Evolutionary conservation across 768 basidiomycete genomes (phyloP).

Genomic region (Mycena leptocephala): DNA sequence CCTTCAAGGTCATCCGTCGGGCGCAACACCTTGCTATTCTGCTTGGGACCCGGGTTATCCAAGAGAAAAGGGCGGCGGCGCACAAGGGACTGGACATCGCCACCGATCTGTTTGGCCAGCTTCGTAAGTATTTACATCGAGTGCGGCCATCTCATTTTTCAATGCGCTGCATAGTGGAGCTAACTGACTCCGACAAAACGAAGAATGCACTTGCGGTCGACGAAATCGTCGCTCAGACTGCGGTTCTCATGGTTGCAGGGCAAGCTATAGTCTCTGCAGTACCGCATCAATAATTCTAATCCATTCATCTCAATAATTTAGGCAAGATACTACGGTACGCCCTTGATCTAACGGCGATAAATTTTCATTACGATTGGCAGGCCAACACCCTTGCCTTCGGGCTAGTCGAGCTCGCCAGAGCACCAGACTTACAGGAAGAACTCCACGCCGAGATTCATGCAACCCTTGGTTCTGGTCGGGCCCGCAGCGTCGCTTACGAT

Average conservation of each 20-base stretch:
- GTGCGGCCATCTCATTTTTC: too few species aligned
- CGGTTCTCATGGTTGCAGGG: slow-evolving; percentile 15
- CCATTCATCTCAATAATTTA: too few species aligned
- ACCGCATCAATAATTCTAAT: too few species aligned
- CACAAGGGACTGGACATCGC: too few species aligned
- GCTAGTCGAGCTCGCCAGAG: slow-evolving; percentile 16
- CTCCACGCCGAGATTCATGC: slow-evolving; percentile 18
- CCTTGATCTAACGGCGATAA: background rate
- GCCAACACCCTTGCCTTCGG: slow-evolving; percentile 17
- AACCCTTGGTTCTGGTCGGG: background rate
- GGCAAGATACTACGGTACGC: slow-evolving; percentile 20
- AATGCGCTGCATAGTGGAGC: too few species aligned
- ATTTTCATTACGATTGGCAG: background rate
- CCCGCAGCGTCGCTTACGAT: background rate
- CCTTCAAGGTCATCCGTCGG: too few species aligned
- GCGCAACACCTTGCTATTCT: too few species aligned
- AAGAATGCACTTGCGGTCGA: background rate
- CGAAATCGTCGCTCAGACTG: background rate
- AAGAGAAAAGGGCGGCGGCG: too few species aligned
- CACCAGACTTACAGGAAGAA: slow-evolving; percentile 6
- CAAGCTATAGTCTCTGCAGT: too few species aligned
- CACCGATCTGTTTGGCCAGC: too few species aligned
- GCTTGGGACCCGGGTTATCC: too few species aligned
- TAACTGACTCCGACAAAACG: background rate
- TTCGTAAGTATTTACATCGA: too few species aligned